Conservation (phyloP, 257 asterid genomes). For the Salvia splendens region DNA sequence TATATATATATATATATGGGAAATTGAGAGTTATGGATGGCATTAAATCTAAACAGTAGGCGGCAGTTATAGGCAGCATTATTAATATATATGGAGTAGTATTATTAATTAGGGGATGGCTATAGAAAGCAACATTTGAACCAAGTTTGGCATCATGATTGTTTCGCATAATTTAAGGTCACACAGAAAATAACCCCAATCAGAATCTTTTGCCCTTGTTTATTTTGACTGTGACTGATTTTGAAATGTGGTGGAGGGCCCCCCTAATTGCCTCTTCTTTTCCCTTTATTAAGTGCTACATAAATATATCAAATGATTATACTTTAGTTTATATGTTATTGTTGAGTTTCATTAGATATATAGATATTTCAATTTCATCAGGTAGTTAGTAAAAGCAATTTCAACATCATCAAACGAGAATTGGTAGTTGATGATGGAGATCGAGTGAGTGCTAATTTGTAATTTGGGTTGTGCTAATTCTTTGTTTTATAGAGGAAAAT, state of each 20-base stretch:
- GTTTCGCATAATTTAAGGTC: constrained; percentile 36
- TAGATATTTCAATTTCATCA: neutral
- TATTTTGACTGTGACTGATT: constrained; percentile 26
- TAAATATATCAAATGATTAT: neutral
- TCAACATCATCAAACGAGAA: neutral
- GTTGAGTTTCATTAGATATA: neutral
- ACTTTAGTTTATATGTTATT: neutral
- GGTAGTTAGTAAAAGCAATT: neutral
- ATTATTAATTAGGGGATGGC: constrained; percentile 21
- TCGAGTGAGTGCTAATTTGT: neutral
- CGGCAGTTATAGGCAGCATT: constrained; percentile 33
- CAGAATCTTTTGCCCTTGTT: constrained; percentile 29
- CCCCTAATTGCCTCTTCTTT: constrained; percentile 15
- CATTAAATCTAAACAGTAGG: constrained; percentile 17
- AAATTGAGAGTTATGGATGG: neutral
- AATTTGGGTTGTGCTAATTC: neutral
- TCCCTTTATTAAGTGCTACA: neutral
- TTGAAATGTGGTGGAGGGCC: neutral
- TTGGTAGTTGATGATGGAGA: neutral
- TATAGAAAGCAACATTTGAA: constrained; percentile 40
- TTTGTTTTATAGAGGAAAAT: too few species aligned
- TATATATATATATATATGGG: neutral
- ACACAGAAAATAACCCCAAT: constrained; percentile 13
- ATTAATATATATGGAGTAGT: neutral
- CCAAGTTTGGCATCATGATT: constrained; percentile 35